Base-by-base conservation (phyloP, 2,329 filamentous ascomycete species). In the Dothidotthia symphoricarpi region DNA sequence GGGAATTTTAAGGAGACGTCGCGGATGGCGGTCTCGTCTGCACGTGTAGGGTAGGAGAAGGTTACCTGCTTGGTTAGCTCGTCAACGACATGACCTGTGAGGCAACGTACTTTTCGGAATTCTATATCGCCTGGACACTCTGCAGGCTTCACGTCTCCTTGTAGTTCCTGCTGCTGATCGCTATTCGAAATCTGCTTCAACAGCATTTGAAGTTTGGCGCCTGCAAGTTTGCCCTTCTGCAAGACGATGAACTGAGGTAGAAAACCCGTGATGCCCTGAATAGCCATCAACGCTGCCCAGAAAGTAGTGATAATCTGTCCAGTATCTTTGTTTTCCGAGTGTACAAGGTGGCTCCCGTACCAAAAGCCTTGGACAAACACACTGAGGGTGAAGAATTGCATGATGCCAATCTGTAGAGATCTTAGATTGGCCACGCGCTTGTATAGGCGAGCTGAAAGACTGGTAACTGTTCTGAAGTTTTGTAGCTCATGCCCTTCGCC, bases 291-390 rank as follows among this genome's bases (percentile, higher is more conserved):
- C 2, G 85, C 85, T 4, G 86, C 80, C 71, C 93, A 95, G 50
- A 97, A 96, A 0, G 88, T 86, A 0, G 87, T 93, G 29, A 96
- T 66, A 3, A 95, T 79, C 38, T 83, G 73, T 0, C 83, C 86
- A 0, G 87, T 70, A 9, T 71, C 74, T 10, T 80, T 69, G 1
- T 74, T 63, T 1, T 80, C 81, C 1, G 76, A 67, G 8, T 74
- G 71, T 8, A 93, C 81, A 2, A 95, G 75, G 1, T 78, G 71
- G 17, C 84, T 78, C 0, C 89, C 90, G 53, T 90, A 95, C 80
- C 87, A 95, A 57, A 97, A 96, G 0, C 89, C 90, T 40, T 89
- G 78, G 0, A 94, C 83, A 50, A 97, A 96, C 61, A 96, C 82
- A 2, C 74, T 75, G 3, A 88, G 77, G 19, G 85, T 82, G 70